phyloP scores from a whole-genome alignment of 768 basidiomycete genomes.

The Calvatia gigantea region DNA sequence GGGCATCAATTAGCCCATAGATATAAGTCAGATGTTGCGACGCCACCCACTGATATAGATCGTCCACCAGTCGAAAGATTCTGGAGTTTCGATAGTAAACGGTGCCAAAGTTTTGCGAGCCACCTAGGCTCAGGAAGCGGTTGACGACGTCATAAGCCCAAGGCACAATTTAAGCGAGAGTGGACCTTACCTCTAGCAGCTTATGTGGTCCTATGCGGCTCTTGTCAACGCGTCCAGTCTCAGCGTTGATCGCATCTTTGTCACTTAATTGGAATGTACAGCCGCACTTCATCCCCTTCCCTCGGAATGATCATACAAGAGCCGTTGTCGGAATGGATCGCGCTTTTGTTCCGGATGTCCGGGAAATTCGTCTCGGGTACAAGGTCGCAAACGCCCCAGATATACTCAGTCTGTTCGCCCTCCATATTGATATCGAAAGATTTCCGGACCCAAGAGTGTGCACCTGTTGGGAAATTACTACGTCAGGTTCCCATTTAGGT shows the following conservation, averaged over 20 bases:
- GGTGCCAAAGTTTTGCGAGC: slow-evolving; percentile 56
- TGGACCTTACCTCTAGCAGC: slow-evolving; percentile 44
- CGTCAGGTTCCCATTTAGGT: background rate
- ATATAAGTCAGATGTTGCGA: background rate
- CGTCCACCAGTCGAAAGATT: slow-evolving; percentile 69
- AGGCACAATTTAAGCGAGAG: background rate
- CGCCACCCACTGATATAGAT: slow-evolving; percentile 57
- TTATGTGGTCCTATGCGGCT: slow-evolving; percentile 43
- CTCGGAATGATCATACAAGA: slow-evolving; percentile 76
- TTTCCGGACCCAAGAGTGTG: slow-evolving; percentile 83
- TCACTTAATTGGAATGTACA: slow-evolving; percentile 70
- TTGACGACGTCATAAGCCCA: background rate
- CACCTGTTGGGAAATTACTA: slow-evolving; percentile 41
- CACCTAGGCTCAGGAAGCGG: slow-evolving; percentile 30
- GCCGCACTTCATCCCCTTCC: slow-evolving; percentile 60
- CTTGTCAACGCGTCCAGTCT: slow-evolving; percentile 52
- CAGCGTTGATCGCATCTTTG: slow-evolving; percentile 38
- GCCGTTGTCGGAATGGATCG: slow-evolving; percentile 66
- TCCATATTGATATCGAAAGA: slow-evolving; percentile 63
- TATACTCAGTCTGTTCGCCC: slow-evolving; percentile 71
- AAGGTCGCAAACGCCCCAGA: slow-evolving; percentile 83
- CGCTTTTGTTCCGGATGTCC: slow-evolving; percentile 62
- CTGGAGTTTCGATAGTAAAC: slow-evolving; percentile 44
- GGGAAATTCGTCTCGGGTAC: slow-evolving; percentile 74
- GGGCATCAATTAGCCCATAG: background rate